These are phyloP conservation scores for Trichophyton rubrum DNA, from an alignment of 2,329 filamentous ascomycete species.

Conservation along the genomic window DNA sequence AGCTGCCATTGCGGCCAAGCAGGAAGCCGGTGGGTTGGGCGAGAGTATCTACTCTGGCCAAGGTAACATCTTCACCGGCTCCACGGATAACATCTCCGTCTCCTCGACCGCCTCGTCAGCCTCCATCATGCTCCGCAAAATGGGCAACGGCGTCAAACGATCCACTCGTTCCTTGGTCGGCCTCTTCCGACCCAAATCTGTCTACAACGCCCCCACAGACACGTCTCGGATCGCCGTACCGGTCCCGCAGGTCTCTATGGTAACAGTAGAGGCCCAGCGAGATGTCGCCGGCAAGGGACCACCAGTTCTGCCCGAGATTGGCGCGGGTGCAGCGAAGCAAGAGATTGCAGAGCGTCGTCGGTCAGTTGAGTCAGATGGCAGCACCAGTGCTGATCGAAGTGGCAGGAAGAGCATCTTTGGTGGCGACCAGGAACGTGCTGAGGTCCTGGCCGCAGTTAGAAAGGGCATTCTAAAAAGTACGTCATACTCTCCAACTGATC, in stretches of 20 bases:
- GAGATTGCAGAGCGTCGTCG: constrained; percentile 3
- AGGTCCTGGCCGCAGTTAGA: constrained; percentile 80
- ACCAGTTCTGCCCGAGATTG: not conserved
- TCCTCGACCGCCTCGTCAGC: constrained; percentile 39
- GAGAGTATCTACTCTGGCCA: constrained; percentile 85
- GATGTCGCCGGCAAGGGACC: constrained; percentile 55
- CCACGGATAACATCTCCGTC: constrained; percentile 71
- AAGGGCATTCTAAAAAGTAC: constrained; percentile 92
- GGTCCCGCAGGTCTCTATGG: constrained; percentile 81
- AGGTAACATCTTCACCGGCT: constrained; percentile 72
- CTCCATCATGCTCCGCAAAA: constrained; percentile 63
- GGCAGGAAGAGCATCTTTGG: constrained; percentile 78
- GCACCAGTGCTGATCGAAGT: constrained; percentile 45
- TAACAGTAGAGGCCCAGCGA: constrained; percentile 87
- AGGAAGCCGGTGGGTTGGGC: constrained; percentile 84
- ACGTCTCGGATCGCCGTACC: constrained; percentile 51
- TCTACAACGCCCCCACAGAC: constrained; percentile 66
- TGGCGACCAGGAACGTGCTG: constrained; percentile 77
- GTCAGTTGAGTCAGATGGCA: constrained; percentile 10
- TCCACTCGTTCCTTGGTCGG: constrained; percentile 81
- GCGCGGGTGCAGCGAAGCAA: not conserved
- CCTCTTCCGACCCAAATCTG: constrained; percentile 86
- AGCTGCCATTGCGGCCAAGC: constrained; percentile 76
- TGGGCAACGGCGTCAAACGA: constrained; percentile 98
- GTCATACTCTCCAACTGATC: constrained; percentile 19